A percentile compares a stretch with the other conserved stretches of the same genome.
phyloP scores from a whole-genome alignment of 768 basidiomycete species.

The Pleurotus ostreatus region DNA sequence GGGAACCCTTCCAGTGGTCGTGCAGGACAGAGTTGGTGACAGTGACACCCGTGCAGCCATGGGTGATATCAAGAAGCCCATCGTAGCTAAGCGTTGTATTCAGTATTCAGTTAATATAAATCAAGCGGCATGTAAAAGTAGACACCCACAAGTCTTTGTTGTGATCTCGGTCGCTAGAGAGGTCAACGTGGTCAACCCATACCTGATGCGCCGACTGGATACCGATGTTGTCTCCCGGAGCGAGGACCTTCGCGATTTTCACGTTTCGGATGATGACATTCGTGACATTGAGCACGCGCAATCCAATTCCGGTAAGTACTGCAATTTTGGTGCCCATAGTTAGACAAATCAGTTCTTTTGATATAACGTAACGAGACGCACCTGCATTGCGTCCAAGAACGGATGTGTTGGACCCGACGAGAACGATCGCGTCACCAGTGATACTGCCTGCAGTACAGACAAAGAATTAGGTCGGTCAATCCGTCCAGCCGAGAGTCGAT shows the following conservation, averaged over 20 bases:
- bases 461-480: too few species aligned
- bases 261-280: slow-evolving; percentile 49
- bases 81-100: slow-evolving; percentile 29
- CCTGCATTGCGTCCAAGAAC: too few species aligned
- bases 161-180: slow-evolving; percentile 40
- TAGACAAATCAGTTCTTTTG: too few species aligned
- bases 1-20: slow-evolving; percentile 42
- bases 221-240: slow-evolving; percentile 42
- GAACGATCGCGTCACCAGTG: too few species aligned
- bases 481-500: too few species aligned
- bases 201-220: slow-evolving; percentile 35
- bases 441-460: too few species aligned
- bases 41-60: slow-evolving; percentile 37
- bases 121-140: not conserved
- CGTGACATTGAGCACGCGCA: slow-evolving; percentile 35
- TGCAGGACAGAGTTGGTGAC: slow-evolving; percentile 38
- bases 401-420: too few species aligned
- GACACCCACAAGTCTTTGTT: slow-evolving; percentile 33
- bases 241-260: slow-evolving; percentile 45
- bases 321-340: not conserved
- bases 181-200: slow-evolving; percentile 42
- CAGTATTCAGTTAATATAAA: not conserved
- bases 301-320: slow-evolving; percentile 42
- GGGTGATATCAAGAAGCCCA: slow-evolving; percentile 41
- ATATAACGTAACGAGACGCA: too few species aligned